Evolutionary conservation across 768 basidiomycete species (phyloP).

Genomic region (Trametes cubensis): DNA sequence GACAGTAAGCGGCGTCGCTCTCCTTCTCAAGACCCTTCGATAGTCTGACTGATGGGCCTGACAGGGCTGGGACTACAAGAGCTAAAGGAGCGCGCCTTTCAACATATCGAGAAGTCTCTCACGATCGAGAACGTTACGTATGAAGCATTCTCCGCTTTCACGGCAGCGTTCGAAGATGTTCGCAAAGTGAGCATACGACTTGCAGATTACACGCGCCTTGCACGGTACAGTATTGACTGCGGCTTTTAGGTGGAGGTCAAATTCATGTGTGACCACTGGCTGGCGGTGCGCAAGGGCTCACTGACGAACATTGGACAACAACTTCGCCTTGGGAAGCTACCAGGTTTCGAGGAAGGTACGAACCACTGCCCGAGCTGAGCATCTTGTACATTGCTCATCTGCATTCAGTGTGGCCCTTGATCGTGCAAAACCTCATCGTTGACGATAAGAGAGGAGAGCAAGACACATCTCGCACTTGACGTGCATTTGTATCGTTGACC

Average conservation of each 20-base stretch:
- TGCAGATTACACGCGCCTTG: neutral
- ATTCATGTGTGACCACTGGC: conserved; percentile 82
- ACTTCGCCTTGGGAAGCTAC: conserved; percentile 80
- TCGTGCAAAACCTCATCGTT: conserved; percentile 54
- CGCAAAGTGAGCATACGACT: conserved; percentile 54
- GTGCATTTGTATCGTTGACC: neutral
- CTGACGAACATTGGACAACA: conserved; percentile 87
- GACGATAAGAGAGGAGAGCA: conserved; percentile 15
- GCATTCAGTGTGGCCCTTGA: conserved; percentile 62
- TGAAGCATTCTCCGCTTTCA: conserved; percentile 86
- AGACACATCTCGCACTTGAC: neutral
- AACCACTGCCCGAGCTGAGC: neutral
- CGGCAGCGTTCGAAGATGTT: conserved; percentile 79
- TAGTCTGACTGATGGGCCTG: neutral
- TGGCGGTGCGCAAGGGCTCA: conserved; percentile 74
- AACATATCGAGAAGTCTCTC: conserved; percentile 75
- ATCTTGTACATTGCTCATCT: neutral
- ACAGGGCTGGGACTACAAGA: conserved; percentile 73
- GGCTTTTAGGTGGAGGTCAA: conserved; percentile 61
- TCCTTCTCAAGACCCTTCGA: neutral
- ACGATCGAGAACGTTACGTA: conserved; percentile 81
- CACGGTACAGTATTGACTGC: neutral
- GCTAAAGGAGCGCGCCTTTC: conserved; percentile 73
- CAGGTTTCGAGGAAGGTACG: conserved; percentile 85
- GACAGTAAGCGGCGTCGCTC: conserved; percentile 57